Evolutionary conservation across 208 protist species (phyloP).

Genomic region (Kentomonas sorsogonicus): DNA sequence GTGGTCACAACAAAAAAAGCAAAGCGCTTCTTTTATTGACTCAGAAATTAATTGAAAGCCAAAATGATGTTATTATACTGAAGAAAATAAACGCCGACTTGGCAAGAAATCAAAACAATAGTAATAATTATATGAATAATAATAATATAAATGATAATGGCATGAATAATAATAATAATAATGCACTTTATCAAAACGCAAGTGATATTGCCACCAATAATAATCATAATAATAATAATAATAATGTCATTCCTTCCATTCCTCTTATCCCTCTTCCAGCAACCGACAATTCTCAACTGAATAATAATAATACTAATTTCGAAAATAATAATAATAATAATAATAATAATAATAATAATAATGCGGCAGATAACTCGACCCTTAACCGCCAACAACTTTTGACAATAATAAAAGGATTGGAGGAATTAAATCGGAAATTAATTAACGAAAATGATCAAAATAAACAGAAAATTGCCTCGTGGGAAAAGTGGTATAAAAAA

Average conservation of each 20-base stretch:
- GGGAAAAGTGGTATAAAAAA: conserved; percentile 1
- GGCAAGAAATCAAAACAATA: too few relatives aligned
- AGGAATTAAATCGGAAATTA: conserved; percentile 6
- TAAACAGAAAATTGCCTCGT: not conserved
- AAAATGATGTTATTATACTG: not conserved
- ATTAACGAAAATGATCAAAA: conserved; percentile 5
- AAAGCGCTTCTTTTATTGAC: conserved; percentile 1
- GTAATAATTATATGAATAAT: conserved; percentile 7
- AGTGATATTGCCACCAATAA: conserved; percentile 1
- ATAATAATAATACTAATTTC: conserved; percentile 9
- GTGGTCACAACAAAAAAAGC: not conserved
- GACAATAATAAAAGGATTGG: not conserved
- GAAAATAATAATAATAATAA: conserved; percentile 9
- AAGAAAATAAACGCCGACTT: not conserved
- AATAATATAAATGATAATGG: conserved; percentile 6
- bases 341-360: not conserved
- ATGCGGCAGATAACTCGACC: not conserved
- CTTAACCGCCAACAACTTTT: not conserved
- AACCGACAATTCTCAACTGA: too few relatives aligned
- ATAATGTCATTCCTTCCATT: too few relatives aligned
- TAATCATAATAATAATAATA: conserved; percentile 1
- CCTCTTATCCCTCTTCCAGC: too few relatives aligned
- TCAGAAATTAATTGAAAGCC: not conserved
- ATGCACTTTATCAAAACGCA: conserved; percentile 2
- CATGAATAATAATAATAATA: not conserved